phyloP scores from a whole-genome alignment of 2,329 filamentous ascomycete species.

The Tympanopsis confertula region DNA sequence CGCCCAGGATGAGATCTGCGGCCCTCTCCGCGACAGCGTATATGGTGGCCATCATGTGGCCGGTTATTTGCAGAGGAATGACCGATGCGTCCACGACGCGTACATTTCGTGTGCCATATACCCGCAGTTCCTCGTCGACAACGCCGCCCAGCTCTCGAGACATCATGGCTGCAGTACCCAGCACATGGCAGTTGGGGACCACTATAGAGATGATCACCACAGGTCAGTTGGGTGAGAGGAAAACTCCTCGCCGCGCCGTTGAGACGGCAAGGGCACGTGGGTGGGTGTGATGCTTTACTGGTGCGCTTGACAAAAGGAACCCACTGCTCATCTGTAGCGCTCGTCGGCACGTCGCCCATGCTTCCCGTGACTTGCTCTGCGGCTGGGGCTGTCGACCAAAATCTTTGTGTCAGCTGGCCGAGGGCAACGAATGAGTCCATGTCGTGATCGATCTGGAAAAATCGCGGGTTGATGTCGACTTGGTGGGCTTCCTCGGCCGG shows the following conservation, averaged over 20 bases:
- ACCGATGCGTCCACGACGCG: slow-evolving; percentile 16
- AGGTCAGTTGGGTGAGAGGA: too few species aligned
- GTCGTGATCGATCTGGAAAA: slow-evolving; percentile 22
- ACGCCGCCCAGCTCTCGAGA: slow-evolving; percentile 21
- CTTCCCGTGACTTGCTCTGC: too few species aligned
- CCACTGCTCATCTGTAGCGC: not conserved
- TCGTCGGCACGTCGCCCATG: not conserved
- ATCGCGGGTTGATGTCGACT: slow-evolving; percentile 23
- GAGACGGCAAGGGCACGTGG: not conserved
- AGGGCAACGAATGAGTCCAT: slow-evolving; percentile 13
- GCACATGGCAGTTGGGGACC: too few species aligned
- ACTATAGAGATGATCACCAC: too few species aligned
- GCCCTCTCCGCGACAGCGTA: not conserved
- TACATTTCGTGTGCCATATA: slow-evolving; percentile 18
- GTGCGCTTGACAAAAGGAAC: not conserved
- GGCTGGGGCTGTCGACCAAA: slow-evolving; percentile 12
- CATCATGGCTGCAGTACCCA: slow-evolving; percentile 32
- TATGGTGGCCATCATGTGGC: not conserved
- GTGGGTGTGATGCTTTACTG: not conserved
- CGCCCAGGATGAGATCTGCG: not conserved
- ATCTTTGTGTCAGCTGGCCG: slow-evolving; percentile 14
- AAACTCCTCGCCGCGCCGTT: not conserved
- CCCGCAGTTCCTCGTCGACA: slow-evolving; percentile 17
- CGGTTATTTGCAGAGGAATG: slow-evolving; percentile 6
- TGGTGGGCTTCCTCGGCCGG: slow-evolving; percentile 13